Evolutionary conservation across 176 grass and related monocot genomes (phyloP), one percentile per base, ranked within the genome.

Genomic region (Phyllostachys edulis): DNA sequence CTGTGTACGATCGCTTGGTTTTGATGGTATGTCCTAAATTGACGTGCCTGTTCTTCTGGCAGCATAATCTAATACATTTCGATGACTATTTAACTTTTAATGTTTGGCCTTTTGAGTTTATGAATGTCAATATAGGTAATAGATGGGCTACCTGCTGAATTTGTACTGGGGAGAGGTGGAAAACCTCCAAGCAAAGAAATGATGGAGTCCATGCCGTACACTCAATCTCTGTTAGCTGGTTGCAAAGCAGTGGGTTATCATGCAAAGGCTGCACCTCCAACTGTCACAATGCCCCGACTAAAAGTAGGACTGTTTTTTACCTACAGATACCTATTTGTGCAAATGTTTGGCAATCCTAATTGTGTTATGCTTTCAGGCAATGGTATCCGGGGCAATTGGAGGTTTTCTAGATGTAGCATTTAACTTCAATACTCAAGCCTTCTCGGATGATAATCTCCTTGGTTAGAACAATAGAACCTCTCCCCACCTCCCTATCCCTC

Each of bases 381-480:
- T 98, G 91, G 77, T 98, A 38, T 98, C 96, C 29, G 91, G 93
- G 9, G 96, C 93, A 81, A 90, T 98, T 87, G 96, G 96, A 85
- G 96, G 96, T 61, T 95, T 98, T 90, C 82, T 98, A 45, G 96
- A 98, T 67, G 93, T 98, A 67, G 93, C 96, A 84, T 93, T 98
- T 63, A 95, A 98, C 82, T 98, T 98, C 80, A 95, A 98, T 68
- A 95, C 93, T 78, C 91, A 98, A 89, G 93, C 91, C 51, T 89
- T 98, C 51, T 84, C 94, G 82, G 96, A 98, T 64, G 96, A 95
- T 86, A 95, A 98, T 94, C 73, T 95, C 84, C 89, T 98, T 90
- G 87, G 96, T 98, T 69, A 76, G 67, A 38, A 38, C 37, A 38
- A 38, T 38, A 38, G 37, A 85, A 87, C 59, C 46, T 89, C 32